Conservation (phyloP, 2,329 filamentous ascomycete genomes). For the Plenodomus biglobosus region DNA sequence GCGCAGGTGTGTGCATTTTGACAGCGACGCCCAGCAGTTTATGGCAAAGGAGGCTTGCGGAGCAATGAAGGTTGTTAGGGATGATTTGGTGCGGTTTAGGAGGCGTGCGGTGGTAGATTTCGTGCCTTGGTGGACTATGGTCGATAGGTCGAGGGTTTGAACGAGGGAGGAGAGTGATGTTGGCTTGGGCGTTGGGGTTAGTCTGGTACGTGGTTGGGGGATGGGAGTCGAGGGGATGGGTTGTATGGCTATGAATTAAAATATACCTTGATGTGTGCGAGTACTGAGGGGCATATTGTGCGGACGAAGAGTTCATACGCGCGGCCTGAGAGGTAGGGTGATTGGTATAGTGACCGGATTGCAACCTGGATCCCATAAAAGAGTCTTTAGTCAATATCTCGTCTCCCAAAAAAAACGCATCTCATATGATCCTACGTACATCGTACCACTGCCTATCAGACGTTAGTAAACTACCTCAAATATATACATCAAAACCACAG, state of each 20-base stretch:
- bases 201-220: neutral
- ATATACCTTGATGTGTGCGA: constrained; percentile 48
- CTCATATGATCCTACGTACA: constrained; percentile 23
- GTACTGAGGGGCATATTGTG: constrained; percentile 57
- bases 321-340: constrained; percentile 54
- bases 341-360: constrained; percentile 55
- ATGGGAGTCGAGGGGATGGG: neutral
- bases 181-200: constrained; percentile 29
- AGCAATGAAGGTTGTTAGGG: constrained; percentile 57
- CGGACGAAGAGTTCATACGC: constrained; percentile 58
- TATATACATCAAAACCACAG: neutral
- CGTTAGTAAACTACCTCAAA: constrained; percentile 5
- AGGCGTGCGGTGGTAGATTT: constrained; percentile 61
- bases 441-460: constrained; percentile 58
- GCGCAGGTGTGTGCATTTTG: constrained; percentile 56
- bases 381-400: neutral
- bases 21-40: constrained; percentile 59
- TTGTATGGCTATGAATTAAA: too few relatives aligned
- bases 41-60: constrained; percentile 60
- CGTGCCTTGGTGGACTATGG: constrained; percentile 61
- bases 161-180: constrained; percentile 55
- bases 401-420: neutral
- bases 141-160: constrained; percentile 54
- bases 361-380: constrained; percentile 25
- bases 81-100: constrained; percentile 56